A percentile compares a stretch with the other conserved stretches of the same genome.
phyloP scores from a whole-genome alignment of 2,329 filamentous ascomycete species.

The Penicillium sp. region DNA sequence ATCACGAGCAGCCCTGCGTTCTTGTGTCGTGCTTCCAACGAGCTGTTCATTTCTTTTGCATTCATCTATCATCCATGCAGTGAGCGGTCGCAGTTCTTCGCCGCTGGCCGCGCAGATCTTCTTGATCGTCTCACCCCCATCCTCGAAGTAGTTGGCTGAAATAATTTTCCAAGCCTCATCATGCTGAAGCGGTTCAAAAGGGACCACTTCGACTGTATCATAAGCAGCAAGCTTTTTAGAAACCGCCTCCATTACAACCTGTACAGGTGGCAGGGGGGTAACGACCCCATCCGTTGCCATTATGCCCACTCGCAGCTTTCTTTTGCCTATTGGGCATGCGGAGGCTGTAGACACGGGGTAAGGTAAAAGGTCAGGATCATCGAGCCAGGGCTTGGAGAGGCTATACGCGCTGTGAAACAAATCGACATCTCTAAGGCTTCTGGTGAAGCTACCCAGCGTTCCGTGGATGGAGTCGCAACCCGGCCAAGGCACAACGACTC shows the following conservation, averaged over 20 bases:
- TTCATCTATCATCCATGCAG: background rate
- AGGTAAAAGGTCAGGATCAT: conserved; percentile 48
- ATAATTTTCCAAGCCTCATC: conserved; percentile 50
- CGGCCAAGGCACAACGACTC: background rate
- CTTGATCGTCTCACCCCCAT: background rate
- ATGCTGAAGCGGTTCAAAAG: background rate
- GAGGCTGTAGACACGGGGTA: background rate
- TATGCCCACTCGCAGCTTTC: background rate
- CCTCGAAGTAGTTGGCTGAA: background rate
- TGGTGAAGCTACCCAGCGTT: conserved; percentile 27
- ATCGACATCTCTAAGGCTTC: conserved; percentile 23
- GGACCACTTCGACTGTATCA: background rate
- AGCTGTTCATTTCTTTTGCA: background rate
- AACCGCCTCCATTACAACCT: background rate
- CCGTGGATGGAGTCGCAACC: conserved; percentile 21
- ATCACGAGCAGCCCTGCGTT: background rate
- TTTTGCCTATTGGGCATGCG: background rate
- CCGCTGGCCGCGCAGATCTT: background rate
- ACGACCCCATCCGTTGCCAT: background rate
- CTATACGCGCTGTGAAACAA: conserved; percentile 32
- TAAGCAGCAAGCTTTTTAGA: background rate
- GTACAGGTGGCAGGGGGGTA: background rate
- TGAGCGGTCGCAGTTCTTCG: background rate
- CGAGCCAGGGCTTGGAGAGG: conserved; percentile 46
- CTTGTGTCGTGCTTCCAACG: background rate